Evolutionary conservation across 208 protist species (phyloP).

Genomic region (Leishmania gerbilli): DNA sequence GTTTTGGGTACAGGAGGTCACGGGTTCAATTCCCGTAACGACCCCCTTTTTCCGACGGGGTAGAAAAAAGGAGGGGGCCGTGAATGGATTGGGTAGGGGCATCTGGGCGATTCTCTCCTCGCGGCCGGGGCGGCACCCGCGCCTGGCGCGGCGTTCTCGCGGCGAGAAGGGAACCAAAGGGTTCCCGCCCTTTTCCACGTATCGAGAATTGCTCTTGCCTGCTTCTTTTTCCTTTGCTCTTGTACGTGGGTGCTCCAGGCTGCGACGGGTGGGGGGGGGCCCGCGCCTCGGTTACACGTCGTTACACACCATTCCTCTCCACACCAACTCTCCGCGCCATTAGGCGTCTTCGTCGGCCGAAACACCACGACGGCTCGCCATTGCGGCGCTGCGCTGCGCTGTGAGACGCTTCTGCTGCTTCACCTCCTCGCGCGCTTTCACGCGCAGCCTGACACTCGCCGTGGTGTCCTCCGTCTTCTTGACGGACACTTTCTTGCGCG

Average conservation of each 20-base stretch:
- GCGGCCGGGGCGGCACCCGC: neutral
- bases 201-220: neutral
- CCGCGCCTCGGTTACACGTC: constrained; percentile 2
- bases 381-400: constrained; percentile 27
- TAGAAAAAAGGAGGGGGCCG: neutral
- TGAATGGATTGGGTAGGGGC: neutral
- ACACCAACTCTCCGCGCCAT: neutral
- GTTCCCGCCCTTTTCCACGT: neutral
- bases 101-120: neutral
- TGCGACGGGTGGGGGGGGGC: neutral
- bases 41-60: constrained; percentile 44
- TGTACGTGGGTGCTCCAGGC: neutral
- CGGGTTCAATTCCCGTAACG: constrained; percentile 94
- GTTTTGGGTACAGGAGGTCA: constrained; percentile 94
- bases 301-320: neutral
- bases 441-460: constrained; percentile 26
- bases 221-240: neutral
- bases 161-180: neutral
- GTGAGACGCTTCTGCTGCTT: constrained; percentile 46
- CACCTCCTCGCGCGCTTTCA: constrained; percentile 26
- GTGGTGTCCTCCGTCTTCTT: constrained; percentile 47
- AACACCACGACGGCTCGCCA: constrained; percentile 23
- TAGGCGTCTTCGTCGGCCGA: neutral
- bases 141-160: neutral
- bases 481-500: constrained; percentile 36